phyloP scores from a whole-genome alignment of 1,284 basidiomycete species.

The Trametes sp. region DNA sequence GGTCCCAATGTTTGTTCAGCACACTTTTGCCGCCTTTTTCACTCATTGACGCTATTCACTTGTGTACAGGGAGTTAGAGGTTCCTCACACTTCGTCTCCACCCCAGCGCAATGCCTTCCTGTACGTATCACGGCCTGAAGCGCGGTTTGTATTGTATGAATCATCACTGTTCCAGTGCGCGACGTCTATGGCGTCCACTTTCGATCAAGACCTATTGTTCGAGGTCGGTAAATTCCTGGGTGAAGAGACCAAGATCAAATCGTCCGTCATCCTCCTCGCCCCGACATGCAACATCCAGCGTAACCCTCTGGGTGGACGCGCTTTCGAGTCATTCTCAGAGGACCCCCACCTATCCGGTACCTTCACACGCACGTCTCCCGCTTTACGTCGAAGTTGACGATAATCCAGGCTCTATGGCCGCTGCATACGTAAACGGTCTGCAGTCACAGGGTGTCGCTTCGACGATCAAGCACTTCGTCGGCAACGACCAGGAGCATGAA shows the following conservation, averaged over 20 bases:
- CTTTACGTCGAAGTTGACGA: background rate
- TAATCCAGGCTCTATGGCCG: constrained; percentile 58
- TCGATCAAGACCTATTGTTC: constrained; percentile 62
- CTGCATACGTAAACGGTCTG: constrained; percentile 71
- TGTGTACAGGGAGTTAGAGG: constrained; percentile 64
- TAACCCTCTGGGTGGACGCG: constrained; percentile 63
- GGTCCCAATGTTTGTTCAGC: constrained; percentile 60
- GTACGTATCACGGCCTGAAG: constrained; percentile 25
- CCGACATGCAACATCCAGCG: constrained; percentile 79
- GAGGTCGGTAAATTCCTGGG: constrained; percentile 65
- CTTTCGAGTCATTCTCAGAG: constrained; percentile 81
- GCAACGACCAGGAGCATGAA: constrained; percentile 75
- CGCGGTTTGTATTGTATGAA: background rate
- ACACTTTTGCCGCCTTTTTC: background rate
- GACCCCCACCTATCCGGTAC: constrained; percentile 69
- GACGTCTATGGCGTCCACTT: constrained; percentile 73
- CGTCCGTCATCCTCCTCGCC: constrained; percentile 67
- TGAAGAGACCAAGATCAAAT: constrained; percentile 68
- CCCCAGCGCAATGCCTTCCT: constrained; percentile 44
- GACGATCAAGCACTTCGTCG: constrained; percentile 57
- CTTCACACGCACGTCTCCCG: background rate
- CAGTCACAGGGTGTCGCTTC: constrained; percentile 70
- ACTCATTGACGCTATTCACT: constrained; percentile 26
- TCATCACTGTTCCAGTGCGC: constrained; percentile 54
- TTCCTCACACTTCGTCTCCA: constrained; percentile 67